phyloP scores from a whole-genome alignment of 2,329 filamentous ascomycete species.

The Ascochyta pisi region DNA sequence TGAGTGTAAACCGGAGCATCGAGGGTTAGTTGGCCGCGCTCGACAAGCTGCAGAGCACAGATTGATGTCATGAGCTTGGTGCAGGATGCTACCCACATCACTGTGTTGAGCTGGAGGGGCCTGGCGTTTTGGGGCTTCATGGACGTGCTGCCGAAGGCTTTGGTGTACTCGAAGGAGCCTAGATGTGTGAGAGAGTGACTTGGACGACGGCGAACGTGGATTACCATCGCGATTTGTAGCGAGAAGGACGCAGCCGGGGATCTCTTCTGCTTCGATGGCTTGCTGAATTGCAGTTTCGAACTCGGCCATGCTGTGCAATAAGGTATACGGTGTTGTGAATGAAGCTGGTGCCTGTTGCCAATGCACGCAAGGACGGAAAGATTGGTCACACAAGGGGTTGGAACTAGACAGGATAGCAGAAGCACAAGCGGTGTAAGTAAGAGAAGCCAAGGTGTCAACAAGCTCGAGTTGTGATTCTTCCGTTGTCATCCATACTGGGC shows the following conservation, averaged over 20 bases:
- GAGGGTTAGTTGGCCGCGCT: slow-evolving; percentile 40
- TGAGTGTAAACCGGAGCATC: slow-evolving; percentile 42
- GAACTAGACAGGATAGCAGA: not conserved
- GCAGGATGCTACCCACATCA: slow-evolving; percentile 50
- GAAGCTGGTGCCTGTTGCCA: not conserved
- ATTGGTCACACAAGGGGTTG: not conserved
- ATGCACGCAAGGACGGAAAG: not conserved
- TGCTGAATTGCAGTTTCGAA: slow-evolving; percentile 32
- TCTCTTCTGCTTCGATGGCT: slow-evolving; percentile 26
- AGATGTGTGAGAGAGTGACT: not conserved
- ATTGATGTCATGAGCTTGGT: slow-evolving; percentile 50
- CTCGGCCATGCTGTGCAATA: not conserved
- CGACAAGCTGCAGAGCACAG: slow-evolving; percentile 44
- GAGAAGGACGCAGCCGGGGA: slow-evolving; percentile 31
- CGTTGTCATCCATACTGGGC: not conserved
- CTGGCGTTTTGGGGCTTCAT: slow-evolving; percentile 8
- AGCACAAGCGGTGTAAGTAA: not conserved
- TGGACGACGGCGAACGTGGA: not conserved
- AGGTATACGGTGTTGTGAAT: not conserved
- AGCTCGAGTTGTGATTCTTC: not conserved
- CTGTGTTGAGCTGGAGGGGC: slow-evolving; percentile 20
- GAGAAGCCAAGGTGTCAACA: not conserved
- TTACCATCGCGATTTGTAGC: slow-evolving; percentile 34
- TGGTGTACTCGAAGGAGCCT: slow-evolving; percentile 40
- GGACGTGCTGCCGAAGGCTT: slow-evolving; percentile 43